Base-by-base conservation (phyloP, 345 rosid species). In the Nasturtium officinale region DNA sequence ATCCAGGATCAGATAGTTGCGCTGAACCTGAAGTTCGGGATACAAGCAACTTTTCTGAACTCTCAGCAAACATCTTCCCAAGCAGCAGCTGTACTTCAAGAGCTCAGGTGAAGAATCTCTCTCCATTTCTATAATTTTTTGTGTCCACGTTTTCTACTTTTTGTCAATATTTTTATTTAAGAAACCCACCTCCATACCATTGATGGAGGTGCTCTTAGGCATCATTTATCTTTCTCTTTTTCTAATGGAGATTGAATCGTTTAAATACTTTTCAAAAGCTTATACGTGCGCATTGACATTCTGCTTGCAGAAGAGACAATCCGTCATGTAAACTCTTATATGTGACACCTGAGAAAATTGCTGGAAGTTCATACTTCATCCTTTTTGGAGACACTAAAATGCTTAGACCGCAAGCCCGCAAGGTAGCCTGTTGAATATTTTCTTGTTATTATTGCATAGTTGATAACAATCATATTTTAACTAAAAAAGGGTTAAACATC, bases 1-100 rank as follows among this genome's bases (percentile, higher is more conserved):
- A 91, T 94, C 69, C 97, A 94, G 73, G 98, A 94, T 80, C 98
- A 88, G 81, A 89, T 94, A 73, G 46, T 94, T 75, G 86, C 96
- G 0, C 82, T 81, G 57, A 94, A 85, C 81, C 85, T 86, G 57
- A 91, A 89, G 83, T 89, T 81, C 47, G 88, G 96, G 59, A 85
- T 91, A 82, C 92, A 96, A 20, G 89, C 97, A 9, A 87, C 95
- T 20, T 91, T 91, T 77, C 65, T 94, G 77, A 91, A 89, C 80
- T 94, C 97, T 80, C 97, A 87, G 75, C 98, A 94, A 85, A 84
- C 88, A 29, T 58, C 89, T 82, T 77, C 89, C 40, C 97, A 89
- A 76, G 91, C 86, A 66, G 87, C 89, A 40, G 86, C 87, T 67
- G 84, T 94, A 76, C 71, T 87, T 48, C 88, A 85, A 79, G 97